Conservation (phyloP, 139 green algal species). For the Chloropicon primus region DNA sequence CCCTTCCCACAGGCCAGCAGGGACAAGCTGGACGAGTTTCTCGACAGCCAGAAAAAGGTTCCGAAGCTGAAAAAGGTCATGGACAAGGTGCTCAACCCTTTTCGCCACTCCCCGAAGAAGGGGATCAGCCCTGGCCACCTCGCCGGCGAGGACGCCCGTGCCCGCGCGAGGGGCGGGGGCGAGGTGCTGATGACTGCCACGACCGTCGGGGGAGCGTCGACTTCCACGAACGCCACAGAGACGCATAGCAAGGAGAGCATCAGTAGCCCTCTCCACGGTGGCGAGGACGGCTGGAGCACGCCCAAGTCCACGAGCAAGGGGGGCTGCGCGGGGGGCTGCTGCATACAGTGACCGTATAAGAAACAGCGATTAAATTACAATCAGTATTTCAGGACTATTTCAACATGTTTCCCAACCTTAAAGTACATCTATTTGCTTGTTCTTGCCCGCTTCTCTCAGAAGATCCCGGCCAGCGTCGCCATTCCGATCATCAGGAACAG, state of each 20-base stretch:
- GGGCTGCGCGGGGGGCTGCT: neutral
- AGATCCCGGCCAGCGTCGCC: slow-evolving; percentile 50
- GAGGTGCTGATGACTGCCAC: no score
- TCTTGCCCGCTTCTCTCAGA: no score
- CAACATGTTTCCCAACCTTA: no score
- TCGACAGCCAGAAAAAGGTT: neutral
- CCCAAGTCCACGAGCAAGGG: neutral
- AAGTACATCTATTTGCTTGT: no score
- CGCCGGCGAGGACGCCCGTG: no score
- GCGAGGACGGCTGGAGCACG: neutral
- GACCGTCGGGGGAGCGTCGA: no score
- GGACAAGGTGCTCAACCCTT: neutral
- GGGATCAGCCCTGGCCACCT: no score
- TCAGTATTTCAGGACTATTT: neutral
- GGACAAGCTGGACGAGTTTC: neutral
- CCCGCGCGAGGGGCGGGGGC: no score
- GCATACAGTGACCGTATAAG: neutral
- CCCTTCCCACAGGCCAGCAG: neutral
- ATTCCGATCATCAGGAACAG: slow-evolving; percentile 87
- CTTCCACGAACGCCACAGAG: neutral
- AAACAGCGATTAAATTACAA: neutral
- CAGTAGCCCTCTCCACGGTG: neutral
- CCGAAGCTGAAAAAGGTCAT: neutral
- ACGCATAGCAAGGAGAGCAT: neutral
- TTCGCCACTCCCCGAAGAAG: neutral